Conservation (phyloP, 768 basidiomycete species). For the Mycena chlorophos region DNA sequence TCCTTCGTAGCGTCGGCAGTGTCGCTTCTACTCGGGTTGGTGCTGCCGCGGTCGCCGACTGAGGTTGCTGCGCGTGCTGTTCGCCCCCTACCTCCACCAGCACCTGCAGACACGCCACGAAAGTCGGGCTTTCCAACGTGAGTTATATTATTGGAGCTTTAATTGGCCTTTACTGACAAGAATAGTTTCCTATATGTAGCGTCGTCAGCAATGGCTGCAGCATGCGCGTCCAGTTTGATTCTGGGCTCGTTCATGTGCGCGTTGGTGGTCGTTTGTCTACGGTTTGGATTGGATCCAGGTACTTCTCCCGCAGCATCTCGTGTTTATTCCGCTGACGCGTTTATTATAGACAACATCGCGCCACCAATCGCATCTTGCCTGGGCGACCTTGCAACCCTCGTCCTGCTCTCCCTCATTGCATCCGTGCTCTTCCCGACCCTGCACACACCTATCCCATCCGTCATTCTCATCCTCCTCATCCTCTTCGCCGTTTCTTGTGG, state of each 20-base stretch:
- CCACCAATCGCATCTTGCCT: conserved; percentile 91
- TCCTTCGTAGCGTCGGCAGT: conserved; percentile 83
- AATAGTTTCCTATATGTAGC: conserved; percentile 77
- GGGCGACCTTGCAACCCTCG: conserved; percentile 89
- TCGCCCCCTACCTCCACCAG: conserved; percentile 14
- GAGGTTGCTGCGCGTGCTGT: conserved; percentile 6
- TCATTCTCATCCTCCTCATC: conserved; percentile 52
- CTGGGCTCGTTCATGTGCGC: conserved; percentile 93
- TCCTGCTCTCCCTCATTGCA: conserved; percentile 76
- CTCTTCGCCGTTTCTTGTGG: conserved; percentile 49
- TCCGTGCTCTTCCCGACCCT: conserved; percentile 67
- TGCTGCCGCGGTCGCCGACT: conserved; percentile 45
- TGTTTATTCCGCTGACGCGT: background rate
- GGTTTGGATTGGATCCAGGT: conserved; percentile 83
- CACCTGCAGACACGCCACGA: conserved; percentile 23
- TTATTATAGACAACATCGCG: conserved; percentile 91
- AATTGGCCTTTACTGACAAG: conserved; percentile 1
- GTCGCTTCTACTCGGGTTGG: conserved; percentile 68
- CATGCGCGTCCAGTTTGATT: conserved; percentile 72
- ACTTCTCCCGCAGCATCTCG: background rate
- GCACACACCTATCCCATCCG: conserved; percentile 63
- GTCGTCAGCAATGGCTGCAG: conserved; percentile 76
- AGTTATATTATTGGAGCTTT: conserved; percentile 12
- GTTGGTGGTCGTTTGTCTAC: conserved; percentile 77
- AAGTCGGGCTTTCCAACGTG: conserved; percentile 40